Conservation (phyloP, 169 alveolate genomes). For the Cryptosporidium viatorum region DNA sequence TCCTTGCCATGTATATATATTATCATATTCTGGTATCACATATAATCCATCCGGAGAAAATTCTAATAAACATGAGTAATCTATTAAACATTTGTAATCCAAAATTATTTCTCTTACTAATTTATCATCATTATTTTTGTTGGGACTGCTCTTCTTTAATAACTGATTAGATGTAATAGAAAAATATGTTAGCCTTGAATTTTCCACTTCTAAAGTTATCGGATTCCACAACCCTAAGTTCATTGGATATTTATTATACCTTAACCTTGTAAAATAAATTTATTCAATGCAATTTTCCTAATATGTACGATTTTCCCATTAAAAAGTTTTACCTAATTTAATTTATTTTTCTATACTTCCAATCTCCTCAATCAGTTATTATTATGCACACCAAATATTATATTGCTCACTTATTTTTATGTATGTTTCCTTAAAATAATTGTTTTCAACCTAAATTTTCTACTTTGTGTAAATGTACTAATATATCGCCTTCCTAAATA, state of each 20-base stretch:
- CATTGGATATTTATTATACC: not conserved
- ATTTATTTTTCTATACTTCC: too few relatives aligned
- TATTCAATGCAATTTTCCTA: not conserved
- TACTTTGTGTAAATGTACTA: too few relatives aligned
- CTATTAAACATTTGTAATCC: constrained; percentile 35
- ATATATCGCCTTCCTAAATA: not conserved
- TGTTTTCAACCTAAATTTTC: too few relatives aligned
- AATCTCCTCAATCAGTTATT: not conserved
- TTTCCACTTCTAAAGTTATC: constrained; percentile 43
- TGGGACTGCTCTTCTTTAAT: not conserved
- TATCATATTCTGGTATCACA: constrained; percentile 64
- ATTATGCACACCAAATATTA: not conserved
- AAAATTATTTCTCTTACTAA: constrained; percentile 31
- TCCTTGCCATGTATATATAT: constrained; percentile 57
- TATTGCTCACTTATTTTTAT: not conserved
- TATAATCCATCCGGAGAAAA: constrained; percentile 68
- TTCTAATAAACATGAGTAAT: constrained; percentile 66
- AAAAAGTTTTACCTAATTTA: not conserved
- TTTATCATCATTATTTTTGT: constrained; percentile 20
- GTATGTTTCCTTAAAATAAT: too few relatives aligned
- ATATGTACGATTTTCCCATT: not conserved
- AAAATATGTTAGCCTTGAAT: constrained; percentile 70
- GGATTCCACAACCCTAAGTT: constrained; percentile 71
- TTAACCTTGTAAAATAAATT: not conserved
- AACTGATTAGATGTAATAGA: constrained; percentile 34